Base-by-base conservation (phyloP, 371 early-diverging fungal genomes). In the Lichtheimia ramosa region DNA sequence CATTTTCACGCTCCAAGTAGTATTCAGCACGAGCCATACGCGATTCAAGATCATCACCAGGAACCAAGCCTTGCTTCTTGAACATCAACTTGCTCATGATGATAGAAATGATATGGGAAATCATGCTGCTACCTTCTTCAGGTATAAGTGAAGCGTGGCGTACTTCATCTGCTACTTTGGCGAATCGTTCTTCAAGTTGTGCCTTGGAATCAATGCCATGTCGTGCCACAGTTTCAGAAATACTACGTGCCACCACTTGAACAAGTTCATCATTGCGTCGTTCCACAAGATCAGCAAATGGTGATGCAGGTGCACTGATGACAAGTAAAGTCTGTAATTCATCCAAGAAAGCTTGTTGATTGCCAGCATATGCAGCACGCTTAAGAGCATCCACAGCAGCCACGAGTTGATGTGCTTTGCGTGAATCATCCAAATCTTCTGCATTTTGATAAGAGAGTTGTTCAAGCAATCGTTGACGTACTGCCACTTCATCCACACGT, bases 41-140 rank as follows among this genome's bases (percentile, higher is more conserved):
- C 1, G 95, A 81, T 64, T 98, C 97, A n/a, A 93, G 84, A 69
- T 96, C 96, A 43, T 87, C 84, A 39, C 97, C 97, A 56, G 86
- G 71, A 3, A 95, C 94, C 56, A 91, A 69, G 1, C 97, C 98
- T 51, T 89, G 81, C 82, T 96, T 96, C 54, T 70, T 83, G 61
- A 96, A 85, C 84, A 96, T 84, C 25, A 95, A 63, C 59, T 81
- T 83, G 58, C 94, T 94, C 61, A 96, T 70, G 0, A 85, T 64
- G 48, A 74, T 68, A 12, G 96, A 92, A 49, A 92, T 73, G 8
- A 84, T 75, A 69, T 96, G 95, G 41, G 93, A 88, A 8, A 79
- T 51, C 61, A 96, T 77, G 58, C 92, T 84, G 41, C 93, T 93
- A 28, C 91, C 93, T 63, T 94, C 77, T 55, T 92, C 89, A 43